Evolutionary conservation across 139 green algal genomes (phyloP).

Genomic region (Tetradesmus lagerheimii): DNA sequence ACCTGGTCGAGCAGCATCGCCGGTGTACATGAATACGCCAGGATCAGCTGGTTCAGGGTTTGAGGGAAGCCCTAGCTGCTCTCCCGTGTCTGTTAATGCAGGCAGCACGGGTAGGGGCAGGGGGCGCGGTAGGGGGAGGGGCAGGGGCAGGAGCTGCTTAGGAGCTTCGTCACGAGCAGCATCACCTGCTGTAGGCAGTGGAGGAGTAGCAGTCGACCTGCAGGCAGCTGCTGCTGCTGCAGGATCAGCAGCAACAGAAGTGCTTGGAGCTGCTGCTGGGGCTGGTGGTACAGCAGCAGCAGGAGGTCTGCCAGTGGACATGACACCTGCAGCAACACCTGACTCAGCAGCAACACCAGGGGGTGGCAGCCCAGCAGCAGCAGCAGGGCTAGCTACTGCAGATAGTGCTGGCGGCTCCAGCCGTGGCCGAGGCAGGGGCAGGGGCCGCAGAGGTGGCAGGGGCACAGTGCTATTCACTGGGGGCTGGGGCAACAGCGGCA

Average conservation of each 20-base stretch:
- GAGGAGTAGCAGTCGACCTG: background rate
- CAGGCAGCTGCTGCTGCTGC: background rate
- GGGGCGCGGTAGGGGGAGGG: background rate
- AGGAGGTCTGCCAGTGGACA: background rate
- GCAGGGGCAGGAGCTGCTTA: constrained; percentile 3
- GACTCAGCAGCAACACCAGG: background rate
- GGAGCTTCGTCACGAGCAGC: background rate
- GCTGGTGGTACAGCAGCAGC: background rate
- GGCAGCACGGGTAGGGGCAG: constrained; percentile 4
- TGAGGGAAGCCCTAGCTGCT: background rate
- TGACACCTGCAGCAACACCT: background rate
- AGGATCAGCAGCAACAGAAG: background rate
- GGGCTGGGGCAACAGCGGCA: background rate
- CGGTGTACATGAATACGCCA: background rate
- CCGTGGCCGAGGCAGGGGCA: background rate
- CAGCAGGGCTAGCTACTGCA: background rate
- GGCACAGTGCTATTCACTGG: background rate
- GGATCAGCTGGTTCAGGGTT: background rate
- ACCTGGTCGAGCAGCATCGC: background rate
- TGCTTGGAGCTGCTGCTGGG: background rate
- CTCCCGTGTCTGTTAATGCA: background rate
- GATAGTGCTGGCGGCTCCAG: background rate
- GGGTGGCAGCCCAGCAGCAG: background rate
- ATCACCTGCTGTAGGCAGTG: background rate
- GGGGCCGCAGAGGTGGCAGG: background rate